phyloP scores from a whole-genome alignment of 257 asterid genomes.

The Eucommia ulmoides region DNA sequence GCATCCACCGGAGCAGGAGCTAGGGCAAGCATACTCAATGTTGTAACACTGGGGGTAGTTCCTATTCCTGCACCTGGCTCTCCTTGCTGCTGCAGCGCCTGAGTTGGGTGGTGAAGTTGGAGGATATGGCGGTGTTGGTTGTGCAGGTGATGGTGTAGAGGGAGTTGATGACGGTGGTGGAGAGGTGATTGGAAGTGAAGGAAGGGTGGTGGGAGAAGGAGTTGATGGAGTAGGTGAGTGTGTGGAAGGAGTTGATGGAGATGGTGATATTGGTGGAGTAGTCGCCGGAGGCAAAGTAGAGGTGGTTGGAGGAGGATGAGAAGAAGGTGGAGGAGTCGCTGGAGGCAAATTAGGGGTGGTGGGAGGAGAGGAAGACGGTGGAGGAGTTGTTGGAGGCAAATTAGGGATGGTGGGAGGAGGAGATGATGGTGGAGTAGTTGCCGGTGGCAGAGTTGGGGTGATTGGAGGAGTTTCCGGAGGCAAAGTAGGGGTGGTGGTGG shows the following conservation, averaged over 20 bases:
- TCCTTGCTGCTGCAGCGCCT: constrained; percentile 15
- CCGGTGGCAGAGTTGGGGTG: background rate
- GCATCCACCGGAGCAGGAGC: constrained; percentile 35
- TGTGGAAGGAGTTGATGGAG: constrained; percentile 3
- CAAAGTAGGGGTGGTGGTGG: constrained; percentile 1
- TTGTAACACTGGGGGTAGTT: constrained; percentile 21
- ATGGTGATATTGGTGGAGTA: constrained; percentile 1
- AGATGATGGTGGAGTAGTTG: background rate
- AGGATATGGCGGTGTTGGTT: constrained; percentile 11
- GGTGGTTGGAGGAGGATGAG: constrained; percentile 1
- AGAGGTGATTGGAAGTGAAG: constrained; percentile 7
- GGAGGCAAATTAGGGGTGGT: background rate
- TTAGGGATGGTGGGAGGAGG: too few species aligned
- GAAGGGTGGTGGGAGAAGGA: background rate
- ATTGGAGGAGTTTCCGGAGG: too few species aligned
- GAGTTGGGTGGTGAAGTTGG: constrained; percentile 2
- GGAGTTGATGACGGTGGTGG: constrained; percentile 4
- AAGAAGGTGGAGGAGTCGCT: constrained; percentile 1
- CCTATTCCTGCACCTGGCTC: constrained; percentile 35
- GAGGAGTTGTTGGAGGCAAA: too few species aligned
- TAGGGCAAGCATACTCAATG: constrained; percentile 35
- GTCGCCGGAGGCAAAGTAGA: background rate
- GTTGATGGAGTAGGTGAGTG: constrained; percentile 3
- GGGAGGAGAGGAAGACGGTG: constrained; percentile 1
- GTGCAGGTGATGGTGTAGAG: background rate